Percentiles rank a stretch among this genome's conserved stretches.
phyloP scores from a whole-genome alignment of 148 eudicot genomes.

The Agrostemma githago region DNA sequence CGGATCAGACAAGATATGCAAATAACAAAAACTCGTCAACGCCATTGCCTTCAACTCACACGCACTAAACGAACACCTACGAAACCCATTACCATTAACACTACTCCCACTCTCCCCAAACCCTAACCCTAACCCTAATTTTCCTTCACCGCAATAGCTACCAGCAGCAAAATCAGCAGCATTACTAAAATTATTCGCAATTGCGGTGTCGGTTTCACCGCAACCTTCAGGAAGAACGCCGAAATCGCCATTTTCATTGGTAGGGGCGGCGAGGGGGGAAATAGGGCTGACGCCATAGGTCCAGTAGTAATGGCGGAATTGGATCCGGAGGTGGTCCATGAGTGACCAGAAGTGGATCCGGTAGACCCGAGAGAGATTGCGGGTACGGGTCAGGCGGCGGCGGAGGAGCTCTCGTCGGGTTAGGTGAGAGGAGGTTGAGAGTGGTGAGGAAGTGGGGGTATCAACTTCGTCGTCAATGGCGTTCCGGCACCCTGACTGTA shows the following conservation, averaged over 20 bases:
- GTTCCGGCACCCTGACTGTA: background rate
- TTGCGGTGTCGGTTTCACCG: background rate
- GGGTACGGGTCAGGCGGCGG: slow-evolving; percentile 34
- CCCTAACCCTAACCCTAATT: slow-evolving; percentile 49
- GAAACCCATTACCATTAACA: background rate
- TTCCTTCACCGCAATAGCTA: slow-evolving; percentile 12
- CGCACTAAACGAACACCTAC: slow-evolving; percentile 34
- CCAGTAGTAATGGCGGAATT: slow-evolving; percentile 44
- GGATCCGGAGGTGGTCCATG: slow-evolving; percentile 43
- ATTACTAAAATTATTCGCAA: background rate
- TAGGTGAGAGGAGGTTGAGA: slow-evolving; percentile 34
- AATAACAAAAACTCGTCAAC: slow-evolving; percentile 42
- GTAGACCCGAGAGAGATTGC: slow-evolving; percentile 36
- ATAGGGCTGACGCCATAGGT: slow-evolving; percentile 41
- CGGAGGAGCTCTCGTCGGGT: slow-evolving; percentile 39
- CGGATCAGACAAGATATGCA: slow-evolving; percentile 52
- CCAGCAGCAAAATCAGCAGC: background rate
- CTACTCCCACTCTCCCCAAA: slow-evolving; percentile 26
- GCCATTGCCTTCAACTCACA: slow-evolving; percentile 60
- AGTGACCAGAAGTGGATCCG: slow-evolving; percentile 48
- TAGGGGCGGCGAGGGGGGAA: slow-evolving; percentile 20
- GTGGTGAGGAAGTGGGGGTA: background rate
- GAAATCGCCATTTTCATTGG: background rate
- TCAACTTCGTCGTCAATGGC: background rate
- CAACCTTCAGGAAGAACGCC: slow-evolving; percentile 4